phyloP scores from a whole-genome alignment of 345 rosid genomes.

The Populus alba region DNA sequence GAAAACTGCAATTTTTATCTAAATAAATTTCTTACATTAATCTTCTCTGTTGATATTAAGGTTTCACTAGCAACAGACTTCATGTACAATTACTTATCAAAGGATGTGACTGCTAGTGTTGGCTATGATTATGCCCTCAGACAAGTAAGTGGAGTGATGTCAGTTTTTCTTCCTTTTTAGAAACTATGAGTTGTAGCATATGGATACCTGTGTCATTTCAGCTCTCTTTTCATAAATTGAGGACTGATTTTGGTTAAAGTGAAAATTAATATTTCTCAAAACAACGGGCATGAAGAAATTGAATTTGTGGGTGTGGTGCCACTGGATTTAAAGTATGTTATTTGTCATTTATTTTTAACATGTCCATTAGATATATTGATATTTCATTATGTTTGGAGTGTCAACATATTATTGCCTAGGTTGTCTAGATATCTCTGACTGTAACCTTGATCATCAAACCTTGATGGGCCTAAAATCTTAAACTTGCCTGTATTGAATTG shows the following conservation, averaged over 20 bases:
- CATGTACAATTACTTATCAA: constrained; percentile 84
- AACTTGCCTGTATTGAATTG: background rate
- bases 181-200: background rate
- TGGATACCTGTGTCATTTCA: background rate
- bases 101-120: constrained; percentile 80
- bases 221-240: background rate
- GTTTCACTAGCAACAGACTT: constrained; percentile 87
- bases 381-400: too few relatives aligned
- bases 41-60: constrained; percentile 34
- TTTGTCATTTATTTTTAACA: too few relatives aligned
- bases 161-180: background rate
- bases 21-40: constrained; percentile 1
- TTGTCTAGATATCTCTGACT: too few relatives aligned
- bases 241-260: too few relatives aligned
- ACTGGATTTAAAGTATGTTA: too few relatives aligned
- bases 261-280: too few relatives aligned
- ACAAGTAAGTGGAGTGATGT: constrained; percentile 56
- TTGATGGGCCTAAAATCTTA: background rate
- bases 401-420: too few relatives aligned
- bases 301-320: too few relatives aligned
- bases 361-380: too few relatives aligned
- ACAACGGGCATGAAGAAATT: too few relatives aligned
- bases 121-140: constrained; percentile 95
- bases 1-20: background rate
- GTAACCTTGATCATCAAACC: too few relatives aligned